Base-by-base conservation (phyloP, 192 early-diverging fungal species). In the Linnemannia elongata region DNA sequence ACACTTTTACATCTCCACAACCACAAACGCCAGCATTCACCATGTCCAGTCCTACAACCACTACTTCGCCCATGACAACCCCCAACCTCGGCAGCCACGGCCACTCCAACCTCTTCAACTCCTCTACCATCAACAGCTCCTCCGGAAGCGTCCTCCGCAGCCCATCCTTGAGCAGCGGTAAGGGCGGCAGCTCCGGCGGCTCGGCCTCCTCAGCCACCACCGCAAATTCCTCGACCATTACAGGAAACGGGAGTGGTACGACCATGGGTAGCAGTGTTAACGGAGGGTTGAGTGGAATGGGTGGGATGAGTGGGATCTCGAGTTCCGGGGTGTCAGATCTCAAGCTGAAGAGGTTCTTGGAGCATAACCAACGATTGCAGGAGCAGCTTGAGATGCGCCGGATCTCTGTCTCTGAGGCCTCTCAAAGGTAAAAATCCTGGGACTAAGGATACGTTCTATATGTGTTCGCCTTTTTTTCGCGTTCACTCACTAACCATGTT, bases 331-430 rank as follows among this genome's bases (percentile, higher is more conserved):
- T 91, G 70, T 89, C 89, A n/a, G 95, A 96, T 68, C 84, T 92
- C 78, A 96, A 95, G 75, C 89, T 96, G 54, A 87, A 92, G 75
- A 92, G 94, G 83, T 92, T 96, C 72, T 78, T 91, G 85, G 96
- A 96, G 87, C 90, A 94, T 82, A 96, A 94, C 88, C 91, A 92
- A 76, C 91, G 93, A n/a, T 80, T 96, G 72, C 90, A 91, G 82
- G 95, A 96, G 77, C 95, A 94, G 85, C 93, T 96, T 49, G 96
- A 96, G 71, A 91, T 96, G 82, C 92, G 90, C 30, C 93, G 95
- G 45, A 94, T 96, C 27, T 89, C 94, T 45, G 94, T 95, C 42
- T 96, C 96, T 49, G 94, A 96, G 75, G 95, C 96, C 42, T 87
- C 88, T 73, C 75, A 83, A 80, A 88, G 88, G 90, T 91, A 89